Base-by-base conservation (phyloP, 1,284 basidiomycete species). In the Hemileccinum hortonii region DNA sequence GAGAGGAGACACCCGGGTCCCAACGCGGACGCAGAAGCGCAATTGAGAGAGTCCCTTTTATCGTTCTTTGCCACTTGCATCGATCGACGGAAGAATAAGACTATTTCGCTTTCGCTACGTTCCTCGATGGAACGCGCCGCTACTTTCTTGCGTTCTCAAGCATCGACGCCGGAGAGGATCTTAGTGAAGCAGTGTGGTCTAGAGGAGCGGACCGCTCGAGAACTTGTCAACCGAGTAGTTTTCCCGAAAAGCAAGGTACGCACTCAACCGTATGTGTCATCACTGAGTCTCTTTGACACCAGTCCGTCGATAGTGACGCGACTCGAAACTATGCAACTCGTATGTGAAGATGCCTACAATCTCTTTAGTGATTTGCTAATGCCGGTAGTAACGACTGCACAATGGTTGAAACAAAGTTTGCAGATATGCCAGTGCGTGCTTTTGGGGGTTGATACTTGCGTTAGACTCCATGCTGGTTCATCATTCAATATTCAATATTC, bases 121-220 rank as follows among this genome's bases (percentile, higher is more conserved):
- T 54, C 43, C 9, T 61, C 59, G 3, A 44, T 57, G 47, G 45
- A 44, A 21, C 62, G 51, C 15, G 36, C 50, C 16, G n/a, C 52
- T 29, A 40, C 42, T 19, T 45, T 61, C 37, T 18, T 56, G 15
- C 60, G 58, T 44, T 47, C 58, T 38, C 52, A 22, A 41, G 30
- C 29, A 14, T 49, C 39, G 32, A 52, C 41, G 18, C 48, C 40
- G 18, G 58, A 61, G 36, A 57, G 24, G 32, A 37, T 12, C 10
- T 39, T 65, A 49, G 60, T 55, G 49, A 47, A 38, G 33, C 48
- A 65, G 12, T 65, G 65, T 15, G 56, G 35, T 36, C 32, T 64
- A 49, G 63, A 64, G 9, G 58, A 58, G 46, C 47, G 37, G 38
- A 61, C 29, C 8, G 64, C 63, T 35, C 55, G 46, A 43, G 53